These are phyloP conservation scores for Dendrobium catenatum DNA, from an alignment of 106 monocot species.

Conservation along the genomic window DNA sequence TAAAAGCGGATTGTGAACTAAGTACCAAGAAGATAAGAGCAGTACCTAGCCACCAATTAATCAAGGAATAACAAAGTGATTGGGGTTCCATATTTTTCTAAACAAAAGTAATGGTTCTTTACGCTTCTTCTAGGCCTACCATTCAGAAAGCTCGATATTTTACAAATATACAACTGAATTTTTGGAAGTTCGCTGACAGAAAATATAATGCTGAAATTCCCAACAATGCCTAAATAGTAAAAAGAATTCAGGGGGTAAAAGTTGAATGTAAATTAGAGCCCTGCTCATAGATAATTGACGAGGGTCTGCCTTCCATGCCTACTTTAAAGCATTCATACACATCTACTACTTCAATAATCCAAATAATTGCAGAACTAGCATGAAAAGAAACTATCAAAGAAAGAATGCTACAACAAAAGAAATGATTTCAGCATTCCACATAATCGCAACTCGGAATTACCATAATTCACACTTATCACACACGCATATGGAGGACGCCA, in stretches of 20 bases:
- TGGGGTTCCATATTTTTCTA: too few relatives aligned
- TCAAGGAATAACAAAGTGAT: background rate
- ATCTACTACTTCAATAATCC: background rate
- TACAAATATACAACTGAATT: background rate
- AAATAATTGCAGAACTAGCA: background rate
- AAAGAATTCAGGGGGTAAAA: background rate
- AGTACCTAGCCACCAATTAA: background rate
- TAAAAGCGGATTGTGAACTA: background rate
- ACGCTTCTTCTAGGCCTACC: background rate
- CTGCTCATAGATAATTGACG: background rate
- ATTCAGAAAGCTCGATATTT: background rate
- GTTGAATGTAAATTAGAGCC: background rate
- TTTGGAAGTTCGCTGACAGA: background rate
- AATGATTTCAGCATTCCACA: background rate
- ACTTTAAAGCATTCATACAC: background rate
- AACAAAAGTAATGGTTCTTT: background rate
- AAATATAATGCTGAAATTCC: background rate
- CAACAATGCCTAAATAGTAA: background rate
- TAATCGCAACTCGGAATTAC: background rate
- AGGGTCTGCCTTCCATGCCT: background rate
- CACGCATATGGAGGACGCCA: background rate
- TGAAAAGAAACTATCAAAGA: background rate
- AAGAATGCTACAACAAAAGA: background rate
- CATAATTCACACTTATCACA: background rate
- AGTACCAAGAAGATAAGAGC: background rate